These are phyloP conservation scores for Astrephomene gubernaculifera DNA, from an alignment of 139 green algal species.

Conservation along the genomic window DNA sequence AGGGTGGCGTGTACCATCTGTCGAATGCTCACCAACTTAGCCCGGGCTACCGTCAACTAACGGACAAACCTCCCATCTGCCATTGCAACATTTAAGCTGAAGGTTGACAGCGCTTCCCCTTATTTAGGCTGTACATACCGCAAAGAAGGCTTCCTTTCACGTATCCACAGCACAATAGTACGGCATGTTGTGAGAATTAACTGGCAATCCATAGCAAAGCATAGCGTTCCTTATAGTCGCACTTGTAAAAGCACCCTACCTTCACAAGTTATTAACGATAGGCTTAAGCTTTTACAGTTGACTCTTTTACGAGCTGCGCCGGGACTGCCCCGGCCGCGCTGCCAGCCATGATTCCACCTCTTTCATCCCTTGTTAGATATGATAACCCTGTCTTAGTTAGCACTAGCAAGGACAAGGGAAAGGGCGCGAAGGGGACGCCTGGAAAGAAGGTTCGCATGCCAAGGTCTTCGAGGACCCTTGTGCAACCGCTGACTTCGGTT, in stretches of 20 bases:
- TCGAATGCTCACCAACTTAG: no score
- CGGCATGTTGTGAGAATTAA: neutral
- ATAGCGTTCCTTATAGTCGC: neutral
- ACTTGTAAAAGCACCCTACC: neutral
- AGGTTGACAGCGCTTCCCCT: no score
- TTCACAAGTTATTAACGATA: neutral
- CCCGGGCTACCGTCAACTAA: no score
- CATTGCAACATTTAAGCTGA: no score
- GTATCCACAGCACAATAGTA: no score
- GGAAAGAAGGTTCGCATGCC: conserved; percentile 65
- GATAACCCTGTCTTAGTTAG: conserved; percentile 81
- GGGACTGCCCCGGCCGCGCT: conserved; percentile 23
- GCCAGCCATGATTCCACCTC: conserved; percentile 67
- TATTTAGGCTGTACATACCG: no score
- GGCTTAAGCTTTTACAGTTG: neutral
- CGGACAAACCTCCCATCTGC: no score
- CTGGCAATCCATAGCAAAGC: no score
- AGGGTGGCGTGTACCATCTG: no score
- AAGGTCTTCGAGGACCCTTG: neutral
- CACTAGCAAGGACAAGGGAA: conserved; percentile 73
- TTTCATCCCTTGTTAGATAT: conserved; percentile 82
- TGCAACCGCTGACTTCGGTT: neutral
- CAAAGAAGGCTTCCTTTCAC: no score
- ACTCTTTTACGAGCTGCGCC: neutral
- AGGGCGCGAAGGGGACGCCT: conserved; percentile 60